Base-by-base conservation (phyloP, 331 rosid species). In the Malus hybrid region DNA sequence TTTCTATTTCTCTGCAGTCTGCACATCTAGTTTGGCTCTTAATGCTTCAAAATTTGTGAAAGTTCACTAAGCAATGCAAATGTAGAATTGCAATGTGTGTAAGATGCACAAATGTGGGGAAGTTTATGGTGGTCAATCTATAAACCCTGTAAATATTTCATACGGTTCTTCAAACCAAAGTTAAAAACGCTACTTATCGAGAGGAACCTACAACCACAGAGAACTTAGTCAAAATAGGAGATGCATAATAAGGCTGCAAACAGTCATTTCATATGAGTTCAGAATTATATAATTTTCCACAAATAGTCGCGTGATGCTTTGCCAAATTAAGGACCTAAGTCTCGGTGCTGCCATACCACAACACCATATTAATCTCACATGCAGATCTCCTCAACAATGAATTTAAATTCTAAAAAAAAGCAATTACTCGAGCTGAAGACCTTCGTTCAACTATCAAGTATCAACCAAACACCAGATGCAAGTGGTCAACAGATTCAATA, bases 1-100 rank as follows among this genome's bases (percentile, higher is more conserved):
- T 36, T 80, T 68, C 65, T 57, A 70, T 77, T 70, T 63, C 42
- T 44, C 63, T 57, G 30, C 67, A 66, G n/a, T 16, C 15, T 50
- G 56, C 7, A 50, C 56, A 36, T 36, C 42, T 39, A 39, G 13
- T 39, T 39, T 36, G 42, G 19, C 61, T 24, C 60, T 24, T 39
- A 26, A 26, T 42, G 77, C n/a, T 73, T 61, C 18, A 58, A 32
- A 22, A 36, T 34, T 48, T 57, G 36, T 72, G 36, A 22, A 57
- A 34, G 26, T 36, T 63, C 30, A 28, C 29, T 16, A 36, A 72
- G 19, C 53, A 33, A 71, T n/a, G 20, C 6, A 8, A 14, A 28
- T 14, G 39, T 7, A 67, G 71, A 53, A 67, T n/a, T 65, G 11
- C 50, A 65, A 33, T 15, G 62, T 52, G 58, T 58, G 26, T 12